Evolutionary conservation across 1,139 yeast species (phyloP), one percentile per base, ranked within the genome.

Genomic region (Suhomyces chickasaworum): DNA sequence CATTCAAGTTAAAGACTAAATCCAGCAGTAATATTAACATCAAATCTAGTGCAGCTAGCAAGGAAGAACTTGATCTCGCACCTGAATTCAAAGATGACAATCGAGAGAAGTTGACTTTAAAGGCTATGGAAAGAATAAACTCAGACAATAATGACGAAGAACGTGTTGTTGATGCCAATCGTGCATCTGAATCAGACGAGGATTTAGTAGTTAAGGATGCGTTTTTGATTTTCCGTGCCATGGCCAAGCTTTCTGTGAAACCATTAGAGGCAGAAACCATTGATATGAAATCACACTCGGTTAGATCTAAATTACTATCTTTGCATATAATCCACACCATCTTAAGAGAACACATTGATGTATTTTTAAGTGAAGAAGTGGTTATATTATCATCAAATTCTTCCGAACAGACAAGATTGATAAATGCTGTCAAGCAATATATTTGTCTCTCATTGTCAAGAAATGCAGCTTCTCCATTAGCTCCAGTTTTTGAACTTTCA

Each of bases 171-270:
- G 86, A 78, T 34, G 73, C 76, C 23, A 62, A 73, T 46, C 57
- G 61, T 44, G 78, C 78, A 6, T 75, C 79, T 7, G 71, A 59
- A 42, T 60, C 57, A 30, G 88, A 80, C 44, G 83, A 80, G 53
- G 95, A 89, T 51, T 66, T 85, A 34, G 80, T 78, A 2, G 84
- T 89, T 13, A 91, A 89, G 58, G 99, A 95, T 63, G 98, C 98
- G 0, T 93, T 91, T 60, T 75, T 93, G 54, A 81, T 95, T 5
- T 90, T 93, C 65, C 79, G 99, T 61, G 91, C 97, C 1, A 87
- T 95, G 91, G 89, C 97, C 64, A 89, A 89, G 61, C 77, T 95
- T 18, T 88, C 97, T 1, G 89, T 89, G 42, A 93, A 93, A 63
- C 78, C 85, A 25, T 57, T 75, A 34, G 97, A 89, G 49, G 76